Conservation (phyloP, 2,329 filamentous ascomycete species). For the Ophiobolus disseminans region DNA sequence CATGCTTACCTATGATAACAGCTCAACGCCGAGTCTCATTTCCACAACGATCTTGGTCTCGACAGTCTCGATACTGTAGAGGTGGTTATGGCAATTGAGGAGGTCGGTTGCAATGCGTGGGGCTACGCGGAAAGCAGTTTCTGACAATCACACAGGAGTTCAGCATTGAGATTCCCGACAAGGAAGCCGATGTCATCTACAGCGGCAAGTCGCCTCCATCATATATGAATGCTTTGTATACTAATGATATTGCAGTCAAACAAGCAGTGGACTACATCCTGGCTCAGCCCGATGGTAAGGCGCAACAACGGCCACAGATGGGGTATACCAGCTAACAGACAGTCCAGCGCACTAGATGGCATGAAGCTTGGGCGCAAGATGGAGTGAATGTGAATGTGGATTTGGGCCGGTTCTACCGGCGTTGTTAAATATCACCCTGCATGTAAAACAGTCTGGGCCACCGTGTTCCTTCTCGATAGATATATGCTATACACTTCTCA, state of each 20-base stretch:
- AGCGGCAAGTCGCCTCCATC: constrained; percentile 70
- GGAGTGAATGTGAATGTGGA: constrained; percentile 36
- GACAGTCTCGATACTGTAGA: constrained; percentile 98
- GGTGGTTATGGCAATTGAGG: constrained; percentile 99
- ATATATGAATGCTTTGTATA: neutral
- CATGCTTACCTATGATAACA: constrained; percentile 52
- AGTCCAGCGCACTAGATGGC: constrained; percentile 43
- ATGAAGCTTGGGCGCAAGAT: constrained; percentile 21
- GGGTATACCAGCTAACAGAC: constrained; percentile 23
- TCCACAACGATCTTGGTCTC: constrained; percentile 94
- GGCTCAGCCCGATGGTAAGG: constrained; percentile 86
- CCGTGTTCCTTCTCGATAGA: constrained; percentile 48
- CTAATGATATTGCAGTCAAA: constrained; percentile 70
- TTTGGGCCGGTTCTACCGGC: constrained; percentile 39
- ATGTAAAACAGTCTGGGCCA: constrained; percentile 49
- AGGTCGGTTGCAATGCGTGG: constrained; percentile 64
- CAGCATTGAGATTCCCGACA: constrained; percentile 97
- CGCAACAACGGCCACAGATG: neutral
- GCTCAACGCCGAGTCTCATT: constrained; percentile 87
- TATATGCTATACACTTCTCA: constrained; percentile 41
- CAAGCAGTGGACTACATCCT: constrained; percentile 95
- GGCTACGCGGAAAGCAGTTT: constrained; percentile 6
- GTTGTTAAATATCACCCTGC: constrained; percentile 48
- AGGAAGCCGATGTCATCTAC: constrained; percentile 93
- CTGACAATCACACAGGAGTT: constrained; percentile 63